Evolutionary conservation across 1,284 basidiomycete species (phyloP).

Genomic region (Ustilago hordei): DNA sequence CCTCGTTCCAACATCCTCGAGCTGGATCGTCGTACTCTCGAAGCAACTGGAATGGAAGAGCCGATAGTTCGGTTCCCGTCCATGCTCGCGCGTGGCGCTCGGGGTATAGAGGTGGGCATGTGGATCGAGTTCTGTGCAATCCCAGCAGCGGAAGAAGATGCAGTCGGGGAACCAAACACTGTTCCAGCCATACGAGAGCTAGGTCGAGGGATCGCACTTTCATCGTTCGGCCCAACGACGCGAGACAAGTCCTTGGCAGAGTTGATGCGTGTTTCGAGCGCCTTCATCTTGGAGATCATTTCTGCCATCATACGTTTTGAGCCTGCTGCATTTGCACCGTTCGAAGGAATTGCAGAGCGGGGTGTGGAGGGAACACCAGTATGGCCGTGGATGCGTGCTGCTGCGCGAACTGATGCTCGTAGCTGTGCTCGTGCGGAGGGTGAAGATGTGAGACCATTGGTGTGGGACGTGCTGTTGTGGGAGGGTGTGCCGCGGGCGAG

Average conservation of each 20-base stretch:
- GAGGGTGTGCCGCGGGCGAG: slow-evolving; percentile 34
- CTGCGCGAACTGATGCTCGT: slow-evolving; percentile 31
- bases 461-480: slow-evolving; percentile 7
- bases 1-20: slow-evolving; percentile 49
- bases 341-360: slow-evolving; percentile 1
- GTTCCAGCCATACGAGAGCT: slow-evolving; percentile 55
- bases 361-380: slow-evolving; percentile 23
- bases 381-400: slow-evolving; percentile 17
- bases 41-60: slow-evolving; percentile 62
- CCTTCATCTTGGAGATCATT: slow-evolving; percentile 62
- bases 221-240: slow-evolving; percentile 32
- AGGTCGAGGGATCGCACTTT: slow-evolving; percentile 64
- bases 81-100: slow-evolving; percentile 41
- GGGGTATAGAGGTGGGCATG: slow-evolving; percentile 34
- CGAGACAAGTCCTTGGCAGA: slow-evolving; percentile 47
- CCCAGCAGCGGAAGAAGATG: slow-evolving; percentile 5
- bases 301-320: slow-evolving; percentile 56
- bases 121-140: slow-evolving; percentile 19
- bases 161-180: slow-evolving; percentile 32
- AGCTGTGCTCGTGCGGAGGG: slow-evolving; percentile 43
- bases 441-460: slow-evolving; percentile 26
- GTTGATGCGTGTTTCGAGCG: slow-evolving; percentile 62
- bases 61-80: slow-evolving; percentile 46
- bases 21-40: slow-evolving; percentile 49
- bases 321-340: slow-evolving; percentile 16